Percentiles rank a stretch among this genome's conserved stretches.
These are phyloP conservation scores for Hanseniaspora lindneri DNA, from an alignment of 805 yeast species.

Conservation along the genomic window DNA sequence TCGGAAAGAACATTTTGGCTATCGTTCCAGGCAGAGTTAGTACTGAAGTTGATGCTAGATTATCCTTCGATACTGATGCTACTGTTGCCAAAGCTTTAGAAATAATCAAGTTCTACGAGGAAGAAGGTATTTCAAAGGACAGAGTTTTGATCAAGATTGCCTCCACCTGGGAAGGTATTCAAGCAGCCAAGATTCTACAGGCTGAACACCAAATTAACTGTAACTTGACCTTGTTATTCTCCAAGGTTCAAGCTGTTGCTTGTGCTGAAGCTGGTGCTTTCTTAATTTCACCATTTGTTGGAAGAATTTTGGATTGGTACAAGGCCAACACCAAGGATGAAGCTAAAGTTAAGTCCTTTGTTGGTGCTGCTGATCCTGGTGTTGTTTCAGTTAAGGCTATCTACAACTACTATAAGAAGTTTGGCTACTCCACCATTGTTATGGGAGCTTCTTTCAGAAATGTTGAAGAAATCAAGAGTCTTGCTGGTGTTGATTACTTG, in stretches of 20 bases:
- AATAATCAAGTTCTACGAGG: slow-evolving; percentile 76
- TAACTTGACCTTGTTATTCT: slow-evolving; percentile 90
- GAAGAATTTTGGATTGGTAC: slow-evolving; percentile 98
- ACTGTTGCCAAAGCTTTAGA: slow-evolving; percentile 88
- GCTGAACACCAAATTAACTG: slow-evolving; percentile 80
- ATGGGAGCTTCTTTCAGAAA: slow-evolving; percentile 99
- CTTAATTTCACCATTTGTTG: slow-evolving; percentile 95
- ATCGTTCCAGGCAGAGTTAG: slow-evolving; percentile 99
- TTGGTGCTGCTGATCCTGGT: slow-evolving; percentile 70
- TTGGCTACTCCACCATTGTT: slow-evolving; percentile 89
- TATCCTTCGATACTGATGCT: slow-evolving; percentile 89
- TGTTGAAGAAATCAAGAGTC: slow-evolving; percentile 83
- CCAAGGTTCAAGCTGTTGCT: slow-evolving; percentile 95
- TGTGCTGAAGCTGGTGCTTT: slow-evolving; percentile 96
- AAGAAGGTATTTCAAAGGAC: slow-evolving; percentile 74
- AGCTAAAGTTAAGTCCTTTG: slow-evolving; percentile 37
- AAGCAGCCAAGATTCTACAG: slow-evolving; percentile 94
- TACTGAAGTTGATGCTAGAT: slow-evolving; percentile 97
- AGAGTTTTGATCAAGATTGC: slow-evolving; percentile 93
- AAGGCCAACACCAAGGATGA: slow-evolving; percentile 53
- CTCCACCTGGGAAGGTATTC: slow-evolving; percentile 98
- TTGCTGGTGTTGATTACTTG: slow-evolving; percentile 94
- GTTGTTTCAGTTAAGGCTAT: slow-evolving; percentile 77
- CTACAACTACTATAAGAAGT: slow-evolving; percentile 96
- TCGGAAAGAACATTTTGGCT: slow-evolving; percentile 83